Evolutionary conservation across 225 moss, liverwort and hornwort species (phyloP), one percentile per base, ranked within the genome.

Genomic region (Physcomitrium patens): DNA sequence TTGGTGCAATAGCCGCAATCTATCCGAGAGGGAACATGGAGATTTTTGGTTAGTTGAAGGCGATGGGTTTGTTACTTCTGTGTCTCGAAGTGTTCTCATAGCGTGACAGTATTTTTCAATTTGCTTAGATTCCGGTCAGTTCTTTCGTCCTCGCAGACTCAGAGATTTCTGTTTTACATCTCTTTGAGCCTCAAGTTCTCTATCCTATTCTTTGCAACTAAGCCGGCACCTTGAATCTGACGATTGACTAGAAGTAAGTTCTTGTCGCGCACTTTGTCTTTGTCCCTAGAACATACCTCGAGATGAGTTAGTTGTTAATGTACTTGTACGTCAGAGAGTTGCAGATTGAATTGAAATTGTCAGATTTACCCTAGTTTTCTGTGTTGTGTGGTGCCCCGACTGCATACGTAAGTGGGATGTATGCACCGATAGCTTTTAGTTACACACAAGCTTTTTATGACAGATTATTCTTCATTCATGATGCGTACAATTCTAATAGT

Each of bases 1-100:
- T 37, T 37, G 31, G 7, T 37, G 31, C 31, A 37, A 37, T 37
- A 7, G 7, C 31, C 5, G 31, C 31, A 37, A 37, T 37, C 7
- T 4, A 3, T 37, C 31, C 2, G 31, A 37, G 31, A 37, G 24
- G 24, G 31, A 31, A 37, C 7, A 37, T 37, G 31, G 4, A 37
- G 4, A 37, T 4, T 37, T 37, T 37, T 37, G 7, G 31, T 37
- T 37, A 37, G 15, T 60, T 24, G 8, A 23, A 42, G 22, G 51
- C 50, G 13, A 14, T 14, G 3, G 19, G 56, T 20, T 71, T 31
- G 71, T 31, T 65, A 31, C 64, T 63, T 77, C 10, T 56, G 67
- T 47, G 7, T 19, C 11, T 43, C 31, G 7, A 23, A 14, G 53
- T 69, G 19, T 60, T 42, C 14, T 70, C 20, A 62, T 24, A 18